A percentile compares a stretch with the other conserved stretches of the same genome.
Conservation (phyloP, 495 filamentous ascomycete species). For the Zalerion maritima region DNA sequence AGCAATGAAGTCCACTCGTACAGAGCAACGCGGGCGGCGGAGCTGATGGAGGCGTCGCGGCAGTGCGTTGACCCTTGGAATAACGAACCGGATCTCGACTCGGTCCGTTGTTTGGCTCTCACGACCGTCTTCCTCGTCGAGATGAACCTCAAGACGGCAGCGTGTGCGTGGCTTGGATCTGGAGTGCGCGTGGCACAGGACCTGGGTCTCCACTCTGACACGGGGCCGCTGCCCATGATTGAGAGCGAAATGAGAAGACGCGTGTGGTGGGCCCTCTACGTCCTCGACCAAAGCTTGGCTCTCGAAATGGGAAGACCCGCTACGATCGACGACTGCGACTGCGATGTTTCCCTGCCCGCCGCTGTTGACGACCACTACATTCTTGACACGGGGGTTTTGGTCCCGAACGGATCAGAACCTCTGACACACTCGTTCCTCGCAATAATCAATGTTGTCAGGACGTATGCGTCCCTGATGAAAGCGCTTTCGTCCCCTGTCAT, state of each 20-base stretch:
- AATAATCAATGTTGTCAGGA: conserved; percentile 70
- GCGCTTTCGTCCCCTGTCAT: conserved; percentile 56
- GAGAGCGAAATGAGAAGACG: conserved; percentile 83
- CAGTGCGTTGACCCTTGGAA: conserved; percentile 66
- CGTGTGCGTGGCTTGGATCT: conserved; percentile 82
- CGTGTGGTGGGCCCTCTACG: conserved; percentile 92
- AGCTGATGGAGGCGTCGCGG: conserved; percentile 57
- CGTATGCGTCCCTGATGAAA: conserved; percentile 63
- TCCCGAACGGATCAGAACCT: conserved; percentile 33
- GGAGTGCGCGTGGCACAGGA: conserved; percentile 77
- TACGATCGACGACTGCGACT: conserved; percentile 80
- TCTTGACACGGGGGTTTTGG: conserved; percentile 41
- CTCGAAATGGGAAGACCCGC: conserved; percentile 72
- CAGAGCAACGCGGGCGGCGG: conserved; percentile 47
- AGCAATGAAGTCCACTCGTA: conserved; percentile 38
- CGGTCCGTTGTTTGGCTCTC: conserved; percentile 58
- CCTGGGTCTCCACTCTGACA: conserved; percentile 70
- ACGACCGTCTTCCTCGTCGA: conserved; percentile 73
- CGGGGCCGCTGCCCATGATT: conserved; percentile 53
- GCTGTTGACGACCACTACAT: conserved; percentile 74
- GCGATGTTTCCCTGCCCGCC: conserved; percentile 66
- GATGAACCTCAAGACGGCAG: conserved; percentile 74
- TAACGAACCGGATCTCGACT: conserved; percentile 67
- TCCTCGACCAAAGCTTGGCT: conserved; percentile 70
- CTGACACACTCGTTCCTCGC: conserved; percentile 53